A percentile compares a stretch with the other conserved stretches of the same genome.
These are phyloP conservation scores for Phialemoniopsis sp. DNA, from an alignment of 2,329 filamentous ascomycete species.

Conservation along the genomic window DNA sequence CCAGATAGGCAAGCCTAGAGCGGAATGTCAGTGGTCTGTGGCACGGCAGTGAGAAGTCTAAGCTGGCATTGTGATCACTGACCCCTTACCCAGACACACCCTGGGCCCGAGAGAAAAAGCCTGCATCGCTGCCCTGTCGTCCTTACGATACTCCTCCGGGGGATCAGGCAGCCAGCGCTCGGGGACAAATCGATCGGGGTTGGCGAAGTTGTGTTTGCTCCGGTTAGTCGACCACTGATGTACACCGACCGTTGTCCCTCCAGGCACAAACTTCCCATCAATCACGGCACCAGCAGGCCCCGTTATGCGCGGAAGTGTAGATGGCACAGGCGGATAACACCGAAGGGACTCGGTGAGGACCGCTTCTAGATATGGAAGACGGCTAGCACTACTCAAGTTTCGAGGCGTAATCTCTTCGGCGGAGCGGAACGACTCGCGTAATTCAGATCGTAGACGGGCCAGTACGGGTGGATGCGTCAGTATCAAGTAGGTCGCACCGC, in stretches of 20 bases:
- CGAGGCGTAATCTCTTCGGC: constrained; percentile 19
- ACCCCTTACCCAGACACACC: constrained; percentile 21
- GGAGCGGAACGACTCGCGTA: constrained; percentile 17
- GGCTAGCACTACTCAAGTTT: constrained; percentile 11
- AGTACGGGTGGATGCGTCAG: constrained; percentile 18
- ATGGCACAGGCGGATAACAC: constrained; percentile 17
- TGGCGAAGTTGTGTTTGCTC: constrained; percentile 20
- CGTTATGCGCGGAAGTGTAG: constrained; percentile 10
- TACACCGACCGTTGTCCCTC: constrained; percentile 22
- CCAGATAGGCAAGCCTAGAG: constrained; percentile 8
- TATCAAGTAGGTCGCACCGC: constrained; percentile 23
- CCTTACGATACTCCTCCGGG: constrained; percentile 16
- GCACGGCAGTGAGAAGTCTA: no score
- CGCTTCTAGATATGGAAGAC: constrained; percentile 23
- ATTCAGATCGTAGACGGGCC: constrained; percentile 21
- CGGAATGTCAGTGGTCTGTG: neutral
- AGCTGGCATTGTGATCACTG: constrained; percentile 4
- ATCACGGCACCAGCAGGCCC: constrained; percentile 9
- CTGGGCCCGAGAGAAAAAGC: constrained; percentile 18
- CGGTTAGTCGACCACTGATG: constrained; percentile 23
- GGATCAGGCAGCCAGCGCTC: constrained; percentile 28
- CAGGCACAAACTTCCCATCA: constrained; percentile 18
- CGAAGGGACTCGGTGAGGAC: constrained; percentile 22
- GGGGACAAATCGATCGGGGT: constrained; percentile 23
- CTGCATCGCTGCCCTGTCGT: constrained; percentile 17